A percentile compares a stretch with the other conserved stretches of the same genome.
phyloP scores from a whole-genome alignment of 164 flowering plant genomes.

The Berberis thunbergii region DNA sequence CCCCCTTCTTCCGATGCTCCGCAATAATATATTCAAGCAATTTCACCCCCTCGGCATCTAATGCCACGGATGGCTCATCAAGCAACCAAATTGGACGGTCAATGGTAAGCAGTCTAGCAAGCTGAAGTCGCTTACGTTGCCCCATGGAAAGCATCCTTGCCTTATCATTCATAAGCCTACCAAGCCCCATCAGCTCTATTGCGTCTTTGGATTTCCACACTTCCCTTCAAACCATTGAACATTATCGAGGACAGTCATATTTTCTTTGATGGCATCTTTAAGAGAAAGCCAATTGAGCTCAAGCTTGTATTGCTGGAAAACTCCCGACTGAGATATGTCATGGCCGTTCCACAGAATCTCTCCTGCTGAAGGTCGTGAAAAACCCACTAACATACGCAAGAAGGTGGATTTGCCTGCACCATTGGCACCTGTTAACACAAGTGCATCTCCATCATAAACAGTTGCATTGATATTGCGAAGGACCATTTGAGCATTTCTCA shows the following conservation, averaged over 20 bases:
- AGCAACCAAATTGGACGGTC: slow-evolving; percentile 93
- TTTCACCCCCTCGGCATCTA: slow-evolving; percentile 80
- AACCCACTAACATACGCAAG: slow-evolving; percentile 86
- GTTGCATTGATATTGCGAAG: slow-evolving; percentile 69
- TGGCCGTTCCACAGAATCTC: slow-evolving; percentile 88
- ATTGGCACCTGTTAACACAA: slow-evolving; percentile 70
- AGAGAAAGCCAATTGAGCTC: slow-evolving; percentile 89
- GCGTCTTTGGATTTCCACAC: slow-evolving; percentile 52
- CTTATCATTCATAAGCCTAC: slow-evolving; percentile 60
- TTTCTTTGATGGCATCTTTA: slow-evolving; percentile 75
- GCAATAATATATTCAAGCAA: slow-evolving; percentile 70
- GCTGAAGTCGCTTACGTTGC: slow-evolving; percentile 76
- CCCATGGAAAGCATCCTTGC: slow-evolving; percentile 89
- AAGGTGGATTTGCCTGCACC: slow-evolving; percentile 89
- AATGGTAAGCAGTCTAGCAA: slow-evolving; percentile 74
- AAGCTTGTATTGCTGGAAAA: slow-evolving; percentile 81
- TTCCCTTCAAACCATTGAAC: slow-evolving; percentile 80
- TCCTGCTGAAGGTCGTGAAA: slow-evolving; percentile 81
- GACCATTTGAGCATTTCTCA: slow-evolving; percentile 80
- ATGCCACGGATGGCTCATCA: slow-evolving; percentile 94
- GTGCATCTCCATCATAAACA: slow-evolving; percentile 74
- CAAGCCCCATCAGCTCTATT: slow-evolving; percentile 82
- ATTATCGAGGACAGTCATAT: slow-evolving; percentile 65
- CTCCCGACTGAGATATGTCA: slow-evolving; percentile 60
- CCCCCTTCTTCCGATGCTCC: slow-evolving; percentile 80